Evolutionary conservation across 352 stramenopile species (phyloP).

Genomic region (Phytophthora tubulina): DNA sequence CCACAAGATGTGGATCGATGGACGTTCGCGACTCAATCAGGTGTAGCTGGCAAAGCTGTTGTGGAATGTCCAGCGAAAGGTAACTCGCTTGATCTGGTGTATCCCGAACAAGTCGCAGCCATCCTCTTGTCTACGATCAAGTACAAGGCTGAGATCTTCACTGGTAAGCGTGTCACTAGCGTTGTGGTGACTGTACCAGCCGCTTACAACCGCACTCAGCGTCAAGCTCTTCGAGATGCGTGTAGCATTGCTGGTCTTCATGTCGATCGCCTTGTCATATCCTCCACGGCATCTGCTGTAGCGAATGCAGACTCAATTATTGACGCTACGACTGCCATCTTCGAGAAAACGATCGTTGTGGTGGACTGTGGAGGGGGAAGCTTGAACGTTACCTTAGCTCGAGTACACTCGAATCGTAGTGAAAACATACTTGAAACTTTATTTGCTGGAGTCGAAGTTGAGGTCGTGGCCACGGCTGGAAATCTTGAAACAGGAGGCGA

Average conservation of each 20-base stretch:
- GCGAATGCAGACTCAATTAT: conserved; percentile 13
- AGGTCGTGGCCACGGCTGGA: conserved; percentile 23
- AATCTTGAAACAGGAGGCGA: conserved; percentile 34
- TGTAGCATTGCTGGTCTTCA: conserved; percentile 48
- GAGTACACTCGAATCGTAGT: background rate
- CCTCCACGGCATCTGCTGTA: conserved; percentile 50
- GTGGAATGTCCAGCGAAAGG: conserved; percentile 31
- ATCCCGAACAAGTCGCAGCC: conserved; percentile 59
- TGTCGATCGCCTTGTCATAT: conserved; percentile 38
- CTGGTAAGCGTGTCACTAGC: conserved; percentile 18
- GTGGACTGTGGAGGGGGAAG: conserved; percentile 50
- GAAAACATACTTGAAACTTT: conserved; percentile 16
- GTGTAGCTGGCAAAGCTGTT: conserved; percentile 42
- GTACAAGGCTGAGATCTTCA: conserved; percentile 40
- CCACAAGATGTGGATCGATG: conserved; percentile 37
- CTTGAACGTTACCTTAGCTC: conserved; percentile 40
- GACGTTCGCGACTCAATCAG: conserved; percentile 45
- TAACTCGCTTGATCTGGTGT: conserved; percentile 22
- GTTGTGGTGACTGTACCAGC: conserved; percentile 46
- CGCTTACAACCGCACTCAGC: conserved; percentile 58
- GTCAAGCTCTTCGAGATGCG: conserved; percentile 49
- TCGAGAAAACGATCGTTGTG: conserved; percentile 45
- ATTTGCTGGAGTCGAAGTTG: conserved; percentile 34
- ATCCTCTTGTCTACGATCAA: conserved; percentile 54
- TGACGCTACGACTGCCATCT: conserved; percentile 1